Percentiles rank a stretch among this genome's conserved stretches.
These are phyloP conservation scores for Exsudoporus frostii DNA, from an alignment of 768 basidiomycete species.

Conservation along the genomic window DNA sequence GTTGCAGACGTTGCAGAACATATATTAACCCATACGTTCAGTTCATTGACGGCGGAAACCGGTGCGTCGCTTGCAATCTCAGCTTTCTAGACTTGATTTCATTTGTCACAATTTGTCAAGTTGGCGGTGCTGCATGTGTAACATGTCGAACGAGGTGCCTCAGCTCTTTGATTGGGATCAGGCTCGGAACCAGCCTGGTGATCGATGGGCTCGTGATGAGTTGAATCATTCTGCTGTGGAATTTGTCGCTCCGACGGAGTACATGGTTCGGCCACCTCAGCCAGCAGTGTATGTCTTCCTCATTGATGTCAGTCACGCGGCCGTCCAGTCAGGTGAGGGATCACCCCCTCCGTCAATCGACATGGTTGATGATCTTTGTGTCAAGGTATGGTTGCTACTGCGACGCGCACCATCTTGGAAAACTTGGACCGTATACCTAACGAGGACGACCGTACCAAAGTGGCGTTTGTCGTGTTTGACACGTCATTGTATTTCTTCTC, in stretches of 20 bases:
- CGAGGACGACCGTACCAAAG: constrained; percentile 88
- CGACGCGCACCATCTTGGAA: constrained; percentile 93
- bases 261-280: constrained; percentile 98
- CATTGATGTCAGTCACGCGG: constrained; percentile 92
- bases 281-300: constrained; percentile 96
- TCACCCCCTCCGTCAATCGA: neutral
- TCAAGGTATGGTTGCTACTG: constrained; percentile 95
- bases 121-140: constrained; percentile 99
- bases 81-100: neutral
- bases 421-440: constrained; percentile 94
- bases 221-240: constrained; percentile 94
- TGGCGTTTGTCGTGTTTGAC: constrained; percentile 91
- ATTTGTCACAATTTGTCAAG: constrained; percentile 33
- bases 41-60: constrained; percentile 96
- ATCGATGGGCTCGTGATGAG: constrained; percentile 92
- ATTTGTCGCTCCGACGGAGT: constrained; percentile 96
- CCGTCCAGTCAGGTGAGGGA: constrained; percentile 80
- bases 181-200: constrained; percentile 87
- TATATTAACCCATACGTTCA: constrained; percentile 98
- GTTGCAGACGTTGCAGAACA: constrained; percentile 91
- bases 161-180: constrained; percentile 99
- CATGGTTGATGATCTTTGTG: neutral
- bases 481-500: constrained; percentile 96
- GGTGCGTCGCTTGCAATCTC: constrained; percentile 41
- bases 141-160: constrained; percentile 96